phyloP scores from a whole-genome alignment of 78 protist genomes.

The Reticulomyxa filosa region DNA sequence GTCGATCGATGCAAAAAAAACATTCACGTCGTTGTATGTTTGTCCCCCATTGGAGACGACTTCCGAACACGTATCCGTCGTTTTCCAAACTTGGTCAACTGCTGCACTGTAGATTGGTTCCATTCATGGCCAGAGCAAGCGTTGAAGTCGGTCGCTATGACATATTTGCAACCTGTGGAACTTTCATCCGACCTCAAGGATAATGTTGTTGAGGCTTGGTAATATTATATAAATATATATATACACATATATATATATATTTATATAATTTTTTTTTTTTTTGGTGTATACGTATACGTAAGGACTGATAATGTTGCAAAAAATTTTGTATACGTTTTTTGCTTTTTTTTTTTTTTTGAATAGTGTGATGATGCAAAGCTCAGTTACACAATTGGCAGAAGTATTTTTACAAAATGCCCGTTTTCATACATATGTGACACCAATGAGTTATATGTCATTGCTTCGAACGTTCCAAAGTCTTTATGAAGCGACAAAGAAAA shows the following conservation, averaged over 20 bases:
- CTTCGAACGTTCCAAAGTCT: conserved; percentile 30
- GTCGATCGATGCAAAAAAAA: conserved; percentile 27
- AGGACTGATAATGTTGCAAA: neutral
- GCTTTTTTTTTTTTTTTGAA: neutral
- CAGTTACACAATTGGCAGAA: neutral
- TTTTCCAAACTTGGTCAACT: conserved; percentile 54
- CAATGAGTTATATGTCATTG: conserved; percentile 34
- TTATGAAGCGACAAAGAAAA: neutral
- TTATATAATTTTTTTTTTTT: neutral
- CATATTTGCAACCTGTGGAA: too few species aligned
- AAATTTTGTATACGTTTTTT: neutral
- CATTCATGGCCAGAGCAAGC: conserved; percentile 52
- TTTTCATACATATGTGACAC: conserved; percentile 37
- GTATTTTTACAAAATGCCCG: conserved; percentile 14
- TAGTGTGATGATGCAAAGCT: conserved; percentile 21
- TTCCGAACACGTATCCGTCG: conserved; percentile 52
- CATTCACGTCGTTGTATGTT: conserved; percentile 54
- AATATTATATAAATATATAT: neutral
- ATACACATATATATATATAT: neutral
- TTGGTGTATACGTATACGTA: neutral
- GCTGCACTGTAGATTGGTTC: conserved; percentile 78
- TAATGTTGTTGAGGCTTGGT: conserved; percentile 12
- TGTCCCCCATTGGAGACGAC: conserved; percentile 62
- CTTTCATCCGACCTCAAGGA: conserved; percentile 45
- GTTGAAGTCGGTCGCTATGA: neutral